These are phyloP conservation scores for Deinandra increscens DNA, from an alignment of 129 eudicot genomes.

Conservation along the genomic window DNA sequence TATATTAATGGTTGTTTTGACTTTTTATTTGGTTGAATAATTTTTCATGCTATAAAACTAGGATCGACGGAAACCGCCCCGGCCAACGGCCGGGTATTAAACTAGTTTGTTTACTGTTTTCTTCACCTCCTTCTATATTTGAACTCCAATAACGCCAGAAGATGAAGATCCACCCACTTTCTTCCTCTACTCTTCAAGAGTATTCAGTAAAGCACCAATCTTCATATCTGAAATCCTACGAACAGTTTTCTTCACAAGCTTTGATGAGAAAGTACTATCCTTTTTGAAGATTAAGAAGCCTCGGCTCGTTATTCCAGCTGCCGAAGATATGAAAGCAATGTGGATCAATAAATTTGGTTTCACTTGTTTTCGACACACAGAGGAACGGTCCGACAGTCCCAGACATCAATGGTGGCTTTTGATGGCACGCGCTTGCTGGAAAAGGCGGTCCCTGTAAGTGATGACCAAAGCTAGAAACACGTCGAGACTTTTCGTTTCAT, in stretches of 20 bases:
- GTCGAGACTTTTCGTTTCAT: background rate
- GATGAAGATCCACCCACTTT: background rate
- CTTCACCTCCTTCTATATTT: background rate
- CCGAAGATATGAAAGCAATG: conserved; percentile 57
- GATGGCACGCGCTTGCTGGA: background rate
- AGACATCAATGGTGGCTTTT: too few relatives aligned
- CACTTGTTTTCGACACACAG: background rate
- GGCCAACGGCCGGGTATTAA: too few relatives aligned
- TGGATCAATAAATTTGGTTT: conserved; percentile 75
- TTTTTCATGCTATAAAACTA: too few relatives aligned
- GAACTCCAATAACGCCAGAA: background rate
- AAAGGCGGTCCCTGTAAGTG: background rate
- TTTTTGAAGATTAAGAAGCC: conserved; percentile 48
- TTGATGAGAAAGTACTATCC: conserved; percentile 70
- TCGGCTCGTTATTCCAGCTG: conserved; percentile 78
- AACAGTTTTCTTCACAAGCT: conserved; percentile 56
- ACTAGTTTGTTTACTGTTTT: background rate
- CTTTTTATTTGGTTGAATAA: too few relatives aligned
- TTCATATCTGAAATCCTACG: too few relatives aligned
- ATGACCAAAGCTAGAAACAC: too few relatives aligned
- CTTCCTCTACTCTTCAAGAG: background rate
- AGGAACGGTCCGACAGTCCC: too few relatives aligned
- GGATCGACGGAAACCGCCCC: too few relatives aligned
- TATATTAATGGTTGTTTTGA: too few relatives aligned
- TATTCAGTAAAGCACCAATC: background rate